Base-by-base conservation (phyloP, 2,329 filamentous ascomycete species). In the Herpotrichia juniperi region DNA sequence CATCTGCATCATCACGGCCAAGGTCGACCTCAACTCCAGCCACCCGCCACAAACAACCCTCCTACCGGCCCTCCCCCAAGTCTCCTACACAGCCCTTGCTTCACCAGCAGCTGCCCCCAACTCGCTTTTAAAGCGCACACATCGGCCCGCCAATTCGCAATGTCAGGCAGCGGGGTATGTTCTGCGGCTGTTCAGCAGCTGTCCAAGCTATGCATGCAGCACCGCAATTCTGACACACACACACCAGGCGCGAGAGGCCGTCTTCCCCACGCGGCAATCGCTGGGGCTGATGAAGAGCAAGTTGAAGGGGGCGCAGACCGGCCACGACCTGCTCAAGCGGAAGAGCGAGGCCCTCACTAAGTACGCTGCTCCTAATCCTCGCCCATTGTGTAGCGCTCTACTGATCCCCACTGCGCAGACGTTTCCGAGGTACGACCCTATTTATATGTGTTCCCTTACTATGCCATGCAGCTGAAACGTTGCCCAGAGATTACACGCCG, bases 341-440 rank as follows among this genome's bases (percentile, higher is more conserved):
- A 99, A 99, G 83, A 97, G 93, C 75, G 94, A 99, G 78, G 94
- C 94, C 65, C 81, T 99, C 58, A 99, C 94, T 61, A 99, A 99
- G 91, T 96, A 83, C 49, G 83, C 74, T 57, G 49, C 37, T 22
- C 45, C 46, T 32, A 16, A 43, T 47, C 56, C 71, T 9, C 21
- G 35, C 56, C 50, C 31, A 40, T 47, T 32, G 37, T 40, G 37
- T 40, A 50, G 22, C 22, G 39, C 28, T 35, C 39, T 54, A 57
- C 57, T 67, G 51, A 62, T 59, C 45, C 34, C 32, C 31, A 35
- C 43, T 52, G 35, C 57, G 58, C 63, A 96, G 91, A 72, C 91
- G 91, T 66, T 96, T 96, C 77, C 87, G 91, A 89, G 91, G 90
- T 94, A 84, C 64, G 69, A 57, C 58, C 31, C 44, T 49, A 24